These are phyloP conservation scores for Escallonia herrerae DNA, from an alignment of 129 eudicot genomes.

Conservation along the genomic window DNA sequence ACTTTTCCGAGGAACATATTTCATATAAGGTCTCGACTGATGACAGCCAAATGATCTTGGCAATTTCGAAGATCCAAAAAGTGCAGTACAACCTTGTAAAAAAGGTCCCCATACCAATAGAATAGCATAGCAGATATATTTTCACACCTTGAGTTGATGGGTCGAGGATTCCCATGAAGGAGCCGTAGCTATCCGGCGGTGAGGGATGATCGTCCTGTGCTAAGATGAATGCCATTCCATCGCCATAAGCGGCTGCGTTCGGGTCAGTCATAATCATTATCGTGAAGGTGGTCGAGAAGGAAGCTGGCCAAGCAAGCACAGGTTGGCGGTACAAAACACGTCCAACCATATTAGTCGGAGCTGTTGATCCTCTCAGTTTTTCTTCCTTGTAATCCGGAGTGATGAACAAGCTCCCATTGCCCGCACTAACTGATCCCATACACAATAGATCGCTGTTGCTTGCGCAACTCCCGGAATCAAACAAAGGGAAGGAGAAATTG, in stretches of 20 bases:
- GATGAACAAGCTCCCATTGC: conserved; percentile 39
- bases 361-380: not conserved
- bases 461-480: conserved; percentile 38
- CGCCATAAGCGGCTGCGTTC: conserved; percentile 29
- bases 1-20: too few relatives aligned
- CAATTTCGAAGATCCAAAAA: too few relatives aligned
- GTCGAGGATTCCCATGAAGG: conserved; percentile 54
- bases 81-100: too few relatives aligned
- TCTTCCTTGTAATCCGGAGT: conserved; percentile 11
- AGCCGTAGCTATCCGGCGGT: conserved; percentile 48
- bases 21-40: too few relatives aligned
- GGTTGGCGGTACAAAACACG: conserved; percentile 48
- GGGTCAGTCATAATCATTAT: conserved; percentile 29
- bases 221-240: conserved; percentile 61
- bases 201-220: conserved; percentile 58
- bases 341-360: conserved; percentile 18
- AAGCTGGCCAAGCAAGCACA: conserved; percentile 50
- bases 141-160: conserved; percentile 38
- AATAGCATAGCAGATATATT: too few relatives aligned
- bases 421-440: conserved; percentile 45
- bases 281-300: conserved; percentile 51
- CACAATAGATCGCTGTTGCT: conserved; percentile 35
- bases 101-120: too few relatives aligned
- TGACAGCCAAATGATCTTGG: too few relatives aligned
- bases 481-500: conserved; percentile 43